These are phyloP conservation scores for Proteromonas lacertae DNA, from an alignment of 352 stramenopile genomes.

Conservation along the genomic window DNA sequence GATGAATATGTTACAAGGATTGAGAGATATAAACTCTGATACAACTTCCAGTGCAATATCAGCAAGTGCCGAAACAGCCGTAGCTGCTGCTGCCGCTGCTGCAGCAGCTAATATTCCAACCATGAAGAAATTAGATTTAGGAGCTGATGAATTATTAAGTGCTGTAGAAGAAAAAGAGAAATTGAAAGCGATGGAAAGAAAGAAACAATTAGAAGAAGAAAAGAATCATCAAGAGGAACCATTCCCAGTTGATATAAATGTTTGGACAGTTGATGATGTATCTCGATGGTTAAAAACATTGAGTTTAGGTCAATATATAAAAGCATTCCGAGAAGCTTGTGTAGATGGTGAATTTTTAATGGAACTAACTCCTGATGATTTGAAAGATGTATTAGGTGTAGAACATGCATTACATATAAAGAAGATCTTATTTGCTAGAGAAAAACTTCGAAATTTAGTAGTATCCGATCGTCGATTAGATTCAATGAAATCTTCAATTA, in stretches of 20 bases:
- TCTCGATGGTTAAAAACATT: slow-evolving; percentile 49
- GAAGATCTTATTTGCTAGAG: slow-evolving; percentile 38
- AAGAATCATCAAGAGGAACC: no score
- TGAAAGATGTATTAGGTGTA: slow-evolving; percentile 44
- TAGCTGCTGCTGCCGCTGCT: slow-evolving; percentile 32
- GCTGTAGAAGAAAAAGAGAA: slow-evolving; percentile 24
- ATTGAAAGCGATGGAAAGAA: slow-evolving; percentile 15
- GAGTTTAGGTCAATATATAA: slow-evolving; percentile 47
- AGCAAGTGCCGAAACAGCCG: slow-evolving; percentile 38
- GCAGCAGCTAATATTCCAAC: slow-evolving; percentile 40
- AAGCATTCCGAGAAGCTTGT: slow-evolving; percentile 37
- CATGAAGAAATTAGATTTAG: slow-evolving; percentile 25
- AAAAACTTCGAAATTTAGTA: slow-evolving; percentile 45
- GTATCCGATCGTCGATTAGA: no score
- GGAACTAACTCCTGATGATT: slow-evolving; percentile 40
- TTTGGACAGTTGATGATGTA: slow-evolving; percentile 36
- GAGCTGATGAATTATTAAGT: slow-evolving; percentile 21
- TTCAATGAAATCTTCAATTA: no score
- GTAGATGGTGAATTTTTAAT: slow-evolving; percentile 60
- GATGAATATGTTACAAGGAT: slow-evolving; percentile 62
- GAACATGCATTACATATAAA: slow-evolving; percentile 51
- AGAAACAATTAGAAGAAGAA: not conserved
- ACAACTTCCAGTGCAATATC: slow-evolving; percentile 42
- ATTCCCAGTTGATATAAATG: slow-evolving; percentile 6
- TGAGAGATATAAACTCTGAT: slow-evolving; percentile 62